phyloP scores from a whole-genome alignment of 2,329 filamentous ascomycete genomes.

The Scleromitrula shiraiana region DNA sequence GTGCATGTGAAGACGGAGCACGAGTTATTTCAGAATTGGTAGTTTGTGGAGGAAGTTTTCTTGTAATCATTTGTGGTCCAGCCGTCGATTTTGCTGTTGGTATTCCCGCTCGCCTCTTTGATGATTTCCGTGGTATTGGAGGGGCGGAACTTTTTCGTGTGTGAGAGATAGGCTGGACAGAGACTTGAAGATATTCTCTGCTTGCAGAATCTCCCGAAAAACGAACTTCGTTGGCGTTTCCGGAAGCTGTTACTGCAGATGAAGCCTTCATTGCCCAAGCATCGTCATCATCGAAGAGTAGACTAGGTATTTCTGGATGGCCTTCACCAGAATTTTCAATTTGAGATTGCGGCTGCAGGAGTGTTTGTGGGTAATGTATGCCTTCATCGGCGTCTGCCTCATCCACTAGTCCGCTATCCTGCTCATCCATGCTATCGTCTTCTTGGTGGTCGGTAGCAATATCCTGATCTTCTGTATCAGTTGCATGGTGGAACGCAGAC shows the following conservation, averaged over 20 bases:
- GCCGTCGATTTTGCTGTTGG: not conserved
- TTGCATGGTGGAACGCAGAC: not conserved
- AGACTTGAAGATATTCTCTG: not conserved
- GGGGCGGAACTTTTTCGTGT: conserved; percentile 16
- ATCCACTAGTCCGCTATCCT: conserved; percentile 20
- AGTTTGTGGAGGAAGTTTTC: not conserved
- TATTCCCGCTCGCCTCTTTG: conserved; percentile 15
- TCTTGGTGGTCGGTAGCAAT: not conserved
- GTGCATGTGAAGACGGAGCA: not conserved
- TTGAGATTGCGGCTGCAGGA: not conserved
- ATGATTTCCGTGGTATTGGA: conserved; percentile 20
- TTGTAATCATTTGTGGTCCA: not conserved
- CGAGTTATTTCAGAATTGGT: not conserved
- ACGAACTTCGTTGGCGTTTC: not conserved
- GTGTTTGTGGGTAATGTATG: not conserved
- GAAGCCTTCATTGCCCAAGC: conserved; percentile 15
- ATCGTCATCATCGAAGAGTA: conserved; percentile 17
- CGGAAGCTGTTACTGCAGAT: conserved; percentile 12
- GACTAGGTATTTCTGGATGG: conserved; percentile 13
- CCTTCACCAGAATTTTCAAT: conserved; percentile 10
- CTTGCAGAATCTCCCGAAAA: not conserved
- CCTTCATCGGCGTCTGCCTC: conserved; percentile 16
- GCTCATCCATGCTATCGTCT: conserved; percentile 21
- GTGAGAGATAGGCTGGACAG: conserved; percentile 6
- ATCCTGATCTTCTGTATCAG: not conserved